A percentile compares a stretch with the other conserved stretches of the same genome.
Conservation (phyloP, 495 filamentous ascomycete genomes). For the Neohortaea acidophila region DNA sequence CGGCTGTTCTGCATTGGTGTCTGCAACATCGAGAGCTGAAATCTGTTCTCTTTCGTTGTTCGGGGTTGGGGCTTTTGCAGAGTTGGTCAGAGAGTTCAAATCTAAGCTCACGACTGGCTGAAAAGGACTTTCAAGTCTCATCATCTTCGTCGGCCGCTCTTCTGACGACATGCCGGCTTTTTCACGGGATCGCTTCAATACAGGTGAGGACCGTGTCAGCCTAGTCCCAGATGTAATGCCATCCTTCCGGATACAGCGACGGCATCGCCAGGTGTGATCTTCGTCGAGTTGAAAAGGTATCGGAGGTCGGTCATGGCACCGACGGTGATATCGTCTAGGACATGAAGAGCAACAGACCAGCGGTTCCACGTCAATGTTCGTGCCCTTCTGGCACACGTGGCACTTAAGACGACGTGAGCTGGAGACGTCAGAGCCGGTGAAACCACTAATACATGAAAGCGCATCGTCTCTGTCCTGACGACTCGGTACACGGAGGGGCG, state of each 20-base stretch:
- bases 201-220: no score
- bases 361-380: constrained; percentile 4
- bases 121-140: no score
- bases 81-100: no score
- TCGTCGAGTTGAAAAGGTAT: not conserved
- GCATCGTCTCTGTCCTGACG: constrained; percentile 8
- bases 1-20: no score
- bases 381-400: constrained; percentile 13
- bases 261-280: constrained; percentile 13
- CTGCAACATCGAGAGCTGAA: no score
- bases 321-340: constrained; percentile 14
- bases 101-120: no score
- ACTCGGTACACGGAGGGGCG: constrained; percentile 1
- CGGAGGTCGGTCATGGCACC: constrained; percentile 12
- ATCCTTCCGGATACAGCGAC: constrained; percentile 12
- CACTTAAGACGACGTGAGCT: constrained; percentile 6
- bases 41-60: no score
- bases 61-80: no score
- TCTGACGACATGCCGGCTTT: no score
- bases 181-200: no score
- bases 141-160: no score
- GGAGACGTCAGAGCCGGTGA: constrained; percentile 5
- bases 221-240: no score
- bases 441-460: constrained; percentile 7
- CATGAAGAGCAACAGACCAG: constrained; percentile 13